Conservation (phyloP, 768 basidiomycete genomes). For the Agrocybe praecox region DNA sequence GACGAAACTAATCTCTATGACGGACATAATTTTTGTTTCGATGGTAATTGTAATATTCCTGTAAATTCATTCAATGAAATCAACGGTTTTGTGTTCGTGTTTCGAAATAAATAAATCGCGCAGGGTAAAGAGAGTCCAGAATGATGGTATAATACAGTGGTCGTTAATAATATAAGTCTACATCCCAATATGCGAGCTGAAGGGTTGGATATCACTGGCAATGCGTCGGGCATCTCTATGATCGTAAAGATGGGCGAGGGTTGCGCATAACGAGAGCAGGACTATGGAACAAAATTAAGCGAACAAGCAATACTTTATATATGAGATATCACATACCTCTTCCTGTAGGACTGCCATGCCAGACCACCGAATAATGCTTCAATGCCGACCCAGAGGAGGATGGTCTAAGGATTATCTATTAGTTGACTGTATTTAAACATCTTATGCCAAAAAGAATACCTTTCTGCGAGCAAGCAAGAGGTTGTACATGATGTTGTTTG, state of each 20-base stretch:
- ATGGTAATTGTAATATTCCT: no score
- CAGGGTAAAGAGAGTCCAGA: no score
- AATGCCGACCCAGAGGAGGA: slow-evolving; percentile 34
- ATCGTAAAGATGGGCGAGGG: background rate
- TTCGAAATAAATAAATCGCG: no score
- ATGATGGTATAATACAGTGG: background rate
- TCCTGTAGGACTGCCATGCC: slow-evolving; percentile 30
- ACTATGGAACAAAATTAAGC: background rate
- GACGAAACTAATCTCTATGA: background rate
- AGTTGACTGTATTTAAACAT: background rate
- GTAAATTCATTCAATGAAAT: no score
- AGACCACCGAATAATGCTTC: slow-evolving; percentile 31
- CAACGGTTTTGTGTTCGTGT: no score
- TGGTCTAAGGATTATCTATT: slow-evolving; percentile 23
- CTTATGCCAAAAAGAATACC: slow-evolving; percentile 14
- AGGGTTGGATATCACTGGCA: background rate
- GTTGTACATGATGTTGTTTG: slow-evolving; percentile 10
- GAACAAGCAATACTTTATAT: background rate
- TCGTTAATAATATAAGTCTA: background rate
- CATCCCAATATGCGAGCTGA: background rate
- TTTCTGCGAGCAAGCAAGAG: slow-evolving; percentile 23
- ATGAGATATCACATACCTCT: slow-evolving; percentile 18
- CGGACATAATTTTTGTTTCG: no score
- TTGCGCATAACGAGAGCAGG: background rate
- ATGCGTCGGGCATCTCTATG: background rate